Conservation (phyloP, 2,329 filamentous ascomycete genomes). For the Calonectria henricotiae region DNA sequence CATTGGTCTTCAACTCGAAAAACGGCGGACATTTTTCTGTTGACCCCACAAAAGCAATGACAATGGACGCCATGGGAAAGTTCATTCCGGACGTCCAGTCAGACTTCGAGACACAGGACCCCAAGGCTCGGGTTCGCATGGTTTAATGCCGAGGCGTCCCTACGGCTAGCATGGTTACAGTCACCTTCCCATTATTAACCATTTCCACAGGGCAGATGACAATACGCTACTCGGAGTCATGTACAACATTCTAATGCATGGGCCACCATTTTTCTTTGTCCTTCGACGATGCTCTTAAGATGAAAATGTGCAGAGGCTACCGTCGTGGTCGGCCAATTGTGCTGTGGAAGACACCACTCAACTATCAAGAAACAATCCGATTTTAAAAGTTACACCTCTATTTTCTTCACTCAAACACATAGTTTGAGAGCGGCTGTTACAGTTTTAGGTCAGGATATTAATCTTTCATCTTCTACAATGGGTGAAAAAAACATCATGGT, state of each 20-base stretch:
- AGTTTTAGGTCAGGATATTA: too few relatives aligned
- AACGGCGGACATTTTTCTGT: slow-evolving; percentile 5
- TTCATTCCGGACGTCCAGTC: slow-evolving; percentile 2
- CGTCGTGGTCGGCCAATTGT: neutral
- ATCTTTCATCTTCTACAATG: too few relatives aligned
- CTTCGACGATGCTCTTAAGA: neutral
- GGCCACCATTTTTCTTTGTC: slow-evolving; percentile 9
- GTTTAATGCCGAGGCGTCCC: slow-evolving; percentile 1
- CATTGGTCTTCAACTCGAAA: slow-evolving; percentile 4
- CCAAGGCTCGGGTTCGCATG: slow-evolving; percentile 11
- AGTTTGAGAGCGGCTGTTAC: too few relatives aligned
- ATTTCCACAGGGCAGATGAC: neutral
- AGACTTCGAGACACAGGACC: neutral
- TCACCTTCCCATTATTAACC: slow-evolving; percentile 4
- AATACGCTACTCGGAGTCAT: slow-evolving; percentile 8
- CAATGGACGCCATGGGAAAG: neutral
- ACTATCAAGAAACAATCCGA: neutral
- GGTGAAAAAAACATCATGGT: too few relatives aligned
- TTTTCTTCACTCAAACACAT: neutral
- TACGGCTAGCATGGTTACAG: slow-evolving; percentile 20
- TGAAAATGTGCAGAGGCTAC: neutral
- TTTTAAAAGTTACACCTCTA: neutral
- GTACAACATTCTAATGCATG: slow-evolving; percentile 7
- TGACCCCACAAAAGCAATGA: neutral
- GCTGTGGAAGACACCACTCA: neutral